Conservation (phyloP, 163 green algal genomes). For the Scenedesmus sp. region DNA sequence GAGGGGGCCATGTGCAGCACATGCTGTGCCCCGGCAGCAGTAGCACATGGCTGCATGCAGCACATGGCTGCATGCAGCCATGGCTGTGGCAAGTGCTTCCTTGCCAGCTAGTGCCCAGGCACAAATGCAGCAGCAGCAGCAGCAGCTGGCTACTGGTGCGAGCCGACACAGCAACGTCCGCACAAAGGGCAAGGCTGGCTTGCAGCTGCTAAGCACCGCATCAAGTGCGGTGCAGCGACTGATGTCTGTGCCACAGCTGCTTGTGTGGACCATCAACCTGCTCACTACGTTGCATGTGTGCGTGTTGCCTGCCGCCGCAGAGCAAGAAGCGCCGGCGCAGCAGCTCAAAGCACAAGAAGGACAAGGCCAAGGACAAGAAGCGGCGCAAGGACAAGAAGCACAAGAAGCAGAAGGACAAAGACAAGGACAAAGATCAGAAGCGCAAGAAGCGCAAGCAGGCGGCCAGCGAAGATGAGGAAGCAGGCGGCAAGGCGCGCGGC, state of each 20-base stretch:
- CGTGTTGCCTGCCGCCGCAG: background rate
- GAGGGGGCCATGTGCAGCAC: background rate
- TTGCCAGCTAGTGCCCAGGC: background rate
- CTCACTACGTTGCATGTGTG: background rate
- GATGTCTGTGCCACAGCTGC: background rate
- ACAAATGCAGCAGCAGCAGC: background rate
- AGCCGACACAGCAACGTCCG: background rate
- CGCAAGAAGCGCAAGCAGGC: conserved; percentile 36
- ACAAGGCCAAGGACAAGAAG: conserved; percentile 47
- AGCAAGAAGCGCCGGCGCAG: conserved; percentile 53
- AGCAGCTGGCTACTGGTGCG: background rate
- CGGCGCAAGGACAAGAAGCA: conserved; percentile 53
- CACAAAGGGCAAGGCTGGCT: too few relatives aligned
- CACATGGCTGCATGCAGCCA: background rate
- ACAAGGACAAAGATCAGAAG: conserved; percentile 39
- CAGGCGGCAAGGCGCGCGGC: background rate
- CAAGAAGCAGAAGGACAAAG: conserved; percentile 12
- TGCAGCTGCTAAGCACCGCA: background rate
- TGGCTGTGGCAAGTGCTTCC: background rate
- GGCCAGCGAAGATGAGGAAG: conserved; percentile 3
- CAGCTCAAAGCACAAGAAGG: conserved; percentile 59
- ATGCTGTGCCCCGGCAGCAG: background rate
- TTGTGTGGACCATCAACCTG: background rate
- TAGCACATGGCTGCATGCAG: background rate
- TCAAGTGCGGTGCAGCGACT: background rate